phyloP scores from a whole-genome alignment of 108 stramenopile species.

The Pelagomonas calceolata region DNA sequence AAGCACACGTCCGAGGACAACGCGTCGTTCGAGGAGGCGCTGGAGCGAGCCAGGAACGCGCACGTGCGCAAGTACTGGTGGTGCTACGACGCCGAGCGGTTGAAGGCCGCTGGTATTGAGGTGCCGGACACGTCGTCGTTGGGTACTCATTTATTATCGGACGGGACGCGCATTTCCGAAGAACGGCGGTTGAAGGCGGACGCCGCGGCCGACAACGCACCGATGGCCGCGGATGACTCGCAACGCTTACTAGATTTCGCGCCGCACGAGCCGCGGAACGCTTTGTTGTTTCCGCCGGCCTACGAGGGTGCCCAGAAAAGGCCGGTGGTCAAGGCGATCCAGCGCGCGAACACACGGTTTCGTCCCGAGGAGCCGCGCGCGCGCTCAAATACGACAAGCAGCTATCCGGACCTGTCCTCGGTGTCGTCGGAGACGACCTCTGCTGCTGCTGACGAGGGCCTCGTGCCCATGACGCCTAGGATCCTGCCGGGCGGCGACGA shows the following conservation, averaged over 20 bases:
- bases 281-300: background rate
- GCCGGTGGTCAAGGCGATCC: background rate
- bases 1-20: slow-evolving; percentile 15
- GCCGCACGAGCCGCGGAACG: background rate
- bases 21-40: slow-evolving; percentile 1
- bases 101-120: background rate
- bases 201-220: background rate
- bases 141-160: background rate
- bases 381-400: too few species aligned
- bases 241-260: background rate
- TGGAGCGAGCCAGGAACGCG: background rate
- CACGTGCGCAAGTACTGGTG: slow-evolving; percentile 12
- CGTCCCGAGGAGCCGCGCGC: too few species aligned
- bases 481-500: background rate
- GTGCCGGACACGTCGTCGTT: background rate
- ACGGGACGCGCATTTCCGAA: background rate
- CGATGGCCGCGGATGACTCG: background rate
- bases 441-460: background rate
- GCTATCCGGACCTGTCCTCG: too few species aligned
- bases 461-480: background rate
- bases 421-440: background rate
- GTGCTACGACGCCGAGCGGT: slow-evolving; percentile 1
- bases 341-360: background rate
- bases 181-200: background rate
- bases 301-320: background rate